Evolutionary conservation across 495 filamentous ascomycete species (phyloP).

Genomic region (Penicillium diatomitis): DNA sequence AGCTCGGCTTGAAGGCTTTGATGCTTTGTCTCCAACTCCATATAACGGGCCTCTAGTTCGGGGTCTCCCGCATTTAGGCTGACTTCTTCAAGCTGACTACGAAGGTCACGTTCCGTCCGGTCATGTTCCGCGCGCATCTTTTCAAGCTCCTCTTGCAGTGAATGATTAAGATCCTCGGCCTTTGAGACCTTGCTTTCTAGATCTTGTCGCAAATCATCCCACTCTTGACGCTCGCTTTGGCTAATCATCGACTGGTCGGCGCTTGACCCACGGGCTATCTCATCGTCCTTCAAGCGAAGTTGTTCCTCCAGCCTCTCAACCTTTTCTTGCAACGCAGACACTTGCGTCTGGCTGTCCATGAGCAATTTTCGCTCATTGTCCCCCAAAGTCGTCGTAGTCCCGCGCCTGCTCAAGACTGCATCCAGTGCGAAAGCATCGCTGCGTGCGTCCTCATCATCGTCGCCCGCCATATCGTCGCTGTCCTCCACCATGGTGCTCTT

Average conservation of each 20-base stretch:
- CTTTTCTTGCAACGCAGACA: slow-evolving; percentile 64
- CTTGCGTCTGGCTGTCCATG: slow-evolving; percentile 67
- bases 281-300: slow-evolving; percentile 48
- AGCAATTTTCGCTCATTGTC: slow-evolving; percentile 64
- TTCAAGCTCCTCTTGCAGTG: slow-evolving; percentile 69
- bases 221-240: slow-evolving; percentile 51
- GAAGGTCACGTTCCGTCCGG: slow-evolving; percentile 51
- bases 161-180: slow-evolving; percentile 66
- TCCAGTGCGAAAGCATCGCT: slow-evolving; percentile 58
- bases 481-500: slow-evolving; percentile 98
- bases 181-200: slow-evolving; percentile 73
- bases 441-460: slow-evolving; percentile 55
- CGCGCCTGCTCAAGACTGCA: slow-evolving; percentile 48
- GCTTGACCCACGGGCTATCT: slow-evolving; percentile 37
- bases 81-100: slow-evolving; percentile 53
- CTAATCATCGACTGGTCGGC: slow-evolving; percentile 22
- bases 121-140: slow-evolving; percentile 58
- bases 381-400: slow-evolving; percentile 38
- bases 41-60: slow-evolving; percentile 46
- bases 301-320: slow-evolving; percentile 59
- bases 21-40: slow-evolving; percentile 62
- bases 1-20: slow-evolving; percentile 61
- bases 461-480: slow-evolving; percentile 61
- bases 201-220: slow-evolving; percentile 60
- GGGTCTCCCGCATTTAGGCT: slow-evolving; percentile 27